Percentiles rank a stretch among this genome's conserved stretches.
Evolutionary conservation across 2,329 filamentous ascomycete genomes (phyloP).

Genomic region (Triangularia verruculosa): DNA sequence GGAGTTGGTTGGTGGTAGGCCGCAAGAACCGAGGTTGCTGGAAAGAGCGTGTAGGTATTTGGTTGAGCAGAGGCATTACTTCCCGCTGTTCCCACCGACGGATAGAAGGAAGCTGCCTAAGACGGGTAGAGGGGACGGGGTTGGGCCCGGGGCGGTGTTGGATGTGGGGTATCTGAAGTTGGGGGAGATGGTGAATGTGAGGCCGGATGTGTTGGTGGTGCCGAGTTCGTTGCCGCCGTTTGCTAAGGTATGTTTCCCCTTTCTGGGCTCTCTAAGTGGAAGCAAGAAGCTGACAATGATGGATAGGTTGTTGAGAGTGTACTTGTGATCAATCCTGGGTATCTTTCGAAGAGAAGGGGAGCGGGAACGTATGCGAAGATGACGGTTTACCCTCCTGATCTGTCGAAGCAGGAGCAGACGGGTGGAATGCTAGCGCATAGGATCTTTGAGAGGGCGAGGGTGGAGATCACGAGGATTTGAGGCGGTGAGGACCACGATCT

Average conservation of each 20-base stretch:
- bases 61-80: constrained; percentile 82
- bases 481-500: neutral
- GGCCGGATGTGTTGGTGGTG: constrained; percentile 79
- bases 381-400: constrained; percentile 63
- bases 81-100: constrained; percentile 80
- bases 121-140: constrained; percentile 56
- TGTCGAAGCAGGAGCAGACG: constrained; percentile 53
- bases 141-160: constrained; percentile 71
- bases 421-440: constrained; percentile 65
- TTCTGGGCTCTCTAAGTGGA: neutral
- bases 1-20: constrained; percentile 61
- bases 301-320: constrained; percentile 83
- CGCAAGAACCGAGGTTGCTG: constrained; percentile 58
- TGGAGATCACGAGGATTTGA: constrained; percentile 80
- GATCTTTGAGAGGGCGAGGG: constrained; percentile 77
- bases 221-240: constrained; percentile 83
- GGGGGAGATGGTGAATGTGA: constrained; percentile 83
- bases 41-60: constrained; percentile 72
- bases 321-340: constrained; percentile 85
- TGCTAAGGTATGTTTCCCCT: constrained; percentile 64
- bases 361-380: constrained; percentile 84
- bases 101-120: constrained; percentile 65
- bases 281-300: constrained; percentile 13
- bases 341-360: constrained; percentile 77
- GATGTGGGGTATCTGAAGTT: constrained; percentile 84